These are phyloP conservation scores for Yarrowia deformans DNA, from an alignment of 805 yeast species.

Conservation along the genomic window DNA sequence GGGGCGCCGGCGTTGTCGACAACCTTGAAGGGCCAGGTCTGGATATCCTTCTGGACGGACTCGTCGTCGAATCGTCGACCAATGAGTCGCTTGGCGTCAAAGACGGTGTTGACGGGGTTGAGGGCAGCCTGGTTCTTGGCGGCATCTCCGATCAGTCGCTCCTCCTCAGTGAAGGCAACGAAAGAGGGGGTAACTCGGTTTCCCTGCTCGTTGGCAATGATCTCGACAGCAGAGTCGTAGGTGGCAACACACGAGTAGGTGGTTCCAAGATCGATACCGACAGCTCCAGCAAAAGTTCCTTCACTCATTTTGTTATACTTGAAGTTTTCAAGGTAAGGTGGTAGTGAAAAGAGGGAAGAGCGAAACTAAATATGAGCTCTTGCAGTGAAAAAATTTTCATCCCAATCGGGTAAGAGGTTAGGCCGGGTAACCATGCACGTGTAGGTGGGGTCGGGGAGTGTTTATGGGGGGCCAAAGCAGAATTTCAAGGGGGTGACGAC, in stretches of 20 bases:
- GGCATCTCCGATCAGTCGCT: constrained; percentile 94
- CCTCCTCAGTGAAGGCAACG: constrained; percentile 92
- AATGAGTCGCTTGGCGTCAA: constrained; percentile 89
- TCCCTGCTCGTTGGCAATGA: constrained; percentile 98
- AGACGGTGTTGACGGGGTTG: constrained; percentile 87
- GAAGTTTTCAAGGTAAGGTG: constrained; percentile 34
- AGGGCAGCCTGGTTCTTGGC: constrained; percentile 98
- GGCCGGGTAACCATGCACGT: constrained; percentile 39
- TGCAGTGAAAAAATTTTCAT: constrained; percentile 39
- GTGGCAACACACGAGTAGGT: constrained; percentile 97
- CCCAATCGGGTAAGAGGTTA: constrained; percentile 28
- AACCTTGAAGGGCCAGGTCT: constrained; percentile 91
- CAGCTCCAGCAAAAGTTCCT: constrained; percentile 99
- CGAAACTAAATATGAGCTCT: constrained; percentile 29
- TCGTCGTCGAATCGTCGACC: constrained; percentile 88
- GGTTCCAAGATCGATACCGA: constrained; percentile 98
- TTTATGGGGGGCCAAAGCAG: too few relatives aligned
- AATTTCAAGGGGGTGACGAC: too few relatives aligned
- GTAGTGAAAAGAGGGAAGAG: constrained; percentile 33
- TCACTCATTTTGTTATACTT: constrained; percentile 52
- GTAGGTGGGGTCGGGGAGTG: neutral
- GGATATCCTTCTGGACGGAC: constrained; percentile 87
- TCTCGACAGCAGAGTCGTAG: constrained; percentile 91
- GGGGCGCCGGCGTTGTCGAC: constrained; percentile 78
- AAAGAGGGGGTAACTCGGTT: constrained; percentile 97